Evolutionary conservation across 2,329 filamentous ascomycete genomes (phyloP), one percentile per base, ranked within the genome.

Genomic region (Madurella fahalii): DNA sequence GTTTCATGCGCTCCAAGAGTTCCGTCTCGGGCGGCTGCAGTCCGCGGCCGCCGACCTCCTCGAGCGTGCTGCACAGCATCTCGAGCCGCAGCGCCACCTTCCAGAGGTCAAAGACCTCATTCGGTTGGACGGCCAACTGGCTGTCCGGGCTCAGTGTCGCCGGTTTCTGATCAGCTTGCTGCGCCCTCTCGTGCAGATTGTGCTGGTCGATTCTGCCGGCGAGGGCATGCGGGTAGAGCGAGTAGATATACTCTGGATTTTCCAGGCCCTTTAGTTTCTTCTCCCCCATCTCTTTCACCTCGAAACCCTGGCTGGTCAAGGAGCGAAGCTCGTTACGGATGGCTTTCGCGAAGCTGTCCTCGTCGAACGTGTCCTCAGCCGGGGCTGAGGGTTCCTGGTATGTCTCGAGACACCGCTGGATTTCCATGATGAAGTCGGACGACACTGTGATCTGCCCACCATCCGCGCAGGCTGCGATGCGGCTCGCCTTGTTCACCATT

Each of bases 381-480:
- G 77, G 80, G 31, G 87, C 83, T 56, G 94, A 87, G n/a, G 81
- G 84, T 62, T 97, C 93, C 57, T 93, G 89, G 67, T 93, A 95
- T 4, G 85, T 89, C 69, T 96, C 90, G 1, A 96, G 80, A 61
- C 90, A 94, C 40, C 91, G 84, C 68, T 96, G 90, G 52, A 97
- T 93, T 70, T 99, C 94, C 12, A 89, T 89, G 66, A 99, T 95
- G 72, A 97, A 97, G 70, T 99, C 94, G 1, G 91, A 91, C 1
- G 92, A 96, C 1, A 97, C 94, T 0, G 93, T 94, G 61, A 97
- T 96, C 69, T 99, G 93, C 0, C 94, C 94, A 58, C 94, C 94
- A 68, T 99, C 94, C 37, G 94, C 94, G 42, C 96, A 92, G 18
- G 90, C 87, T 7, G 90, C 94, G 61, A 99, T 95, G 74, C 94